A percentile compares a stretch with the other conserved stretches of the same genome.
Conservation (phyloP, 768 basidiomycete species). For the Boletus rufocinnamomeus region DNA sequence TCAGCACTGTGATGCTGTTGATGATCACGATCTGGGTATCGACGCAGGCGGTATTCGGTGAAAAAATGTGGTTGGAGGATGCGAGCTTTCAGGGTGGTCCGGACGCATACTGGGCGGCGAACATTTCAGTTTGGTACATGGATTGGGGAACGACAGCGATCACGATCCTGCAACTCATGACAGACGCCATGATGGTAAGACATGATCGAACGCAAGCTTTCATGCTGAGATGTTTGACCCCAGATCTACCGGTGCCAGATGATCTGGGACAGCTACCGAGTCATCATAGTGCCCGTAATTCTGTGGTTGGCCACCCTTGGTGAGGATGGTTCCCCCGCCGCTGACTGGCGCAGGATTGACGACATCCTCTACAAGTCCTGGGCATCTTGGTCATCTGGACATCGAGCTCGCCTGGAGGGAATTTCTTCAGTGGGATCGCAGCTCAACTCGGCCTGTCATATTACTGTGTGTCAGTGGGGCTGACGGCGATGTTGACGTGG, state of each 20-base stretch:
- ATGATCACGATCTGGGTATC: constrained; percentile 36
- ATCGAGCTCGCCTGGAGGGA: constrained; percentile 19
- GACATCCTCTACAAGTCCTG: constrained; percentile 12
- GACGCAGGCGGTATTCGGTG: constrained; percentile 33
- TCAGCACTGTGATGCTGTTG: constrained; percentile 31
- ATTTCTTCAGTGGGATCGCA: constrained; percentile 22
- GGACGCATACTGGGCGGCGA: constrained; percentile 33
- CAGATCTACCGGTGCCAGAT: constrained; percentile 44
- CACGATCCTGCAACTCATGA: constrained; percentile 36
- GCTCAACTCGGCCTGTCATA: constrained; percentile 23
- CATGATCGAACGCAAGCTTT: background rate
- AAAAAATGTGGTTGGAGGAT: constrained; percentile 40
- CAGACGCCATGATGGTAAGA: constrained; percentile 42
- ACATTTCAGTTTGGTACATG: constrained; percentile 32
- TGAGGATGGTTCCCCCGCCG: constrained; percentile 6
- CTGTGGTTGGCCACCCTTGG: constrained; percentile 30
- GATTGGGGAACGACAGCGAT: constrained; percentile 34
- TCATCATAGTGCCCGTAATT: constrained; percentile 21
- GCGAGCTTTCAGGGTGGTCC: constrained; percentile 37
- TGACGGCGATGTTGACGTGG: constrained; percentile 25
- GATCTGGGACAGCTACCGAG: constrained; percentile 30
- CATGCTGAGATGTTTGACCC: constrained; percentile 2
- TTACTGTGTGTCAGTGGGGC: constrained; percentile 19
- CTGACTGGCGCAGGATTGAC: background rate
- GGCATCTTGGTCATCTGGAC: constrained; percentile 17